phyloP scores from a whole-genome alignment of 331 rosid species.

The Erythrophleum ivorense region DNA sequence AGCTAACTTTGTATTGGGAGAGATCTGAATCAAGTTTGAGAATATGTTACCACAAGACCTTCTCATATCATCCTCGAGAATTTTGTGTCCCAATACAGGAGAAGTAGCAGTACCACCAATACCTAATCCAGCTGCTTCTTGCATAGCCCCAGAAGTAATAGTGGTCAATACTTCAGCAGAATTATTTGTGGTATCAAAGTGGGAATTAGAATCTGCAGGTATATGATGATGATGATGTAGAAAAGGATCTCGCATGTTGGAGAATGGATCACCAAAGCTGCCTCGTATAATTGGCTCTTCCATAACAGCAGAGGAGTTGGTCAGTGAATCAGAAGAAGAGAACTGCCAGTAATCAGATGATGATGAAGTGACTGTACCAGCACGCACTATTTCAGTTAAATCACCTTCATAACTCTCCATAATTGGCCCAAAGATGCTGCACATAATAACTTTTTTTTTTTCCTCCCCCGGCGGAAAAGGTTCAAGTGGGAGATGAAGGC shows the following conservation, averaged over 20 bases:
- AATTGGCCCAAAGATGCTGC: constrained; percentile 52
- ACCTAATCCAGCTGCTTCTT: constrained; percentile 26
- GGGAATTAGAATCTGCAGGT: constrained; percentile 6
- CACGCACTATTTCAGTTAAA: constrained; percentile 80
- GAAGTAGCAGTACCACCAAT: not conserved
- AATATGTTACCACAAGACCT: constrained; percentile 55
- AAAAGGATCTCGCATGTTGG: constrained; percentile 78
- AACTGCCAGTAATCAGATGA: not conserved
- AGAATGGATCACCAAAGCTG: constrained; percentile 79
- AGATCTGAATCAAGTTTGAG: constrained; percentile 72
- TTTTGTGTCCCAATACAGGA: constrained; percentile 29
- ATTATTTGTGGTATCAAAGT: constrained; percentile 32
- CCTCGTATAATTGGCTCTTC: constrained; percentile 36
- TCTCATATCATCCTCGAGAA: constrained; percentile 40
- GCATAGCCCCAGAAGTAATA: not conserved
- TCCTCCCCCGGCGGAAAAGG: no score
- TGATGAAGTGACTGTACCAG: constrained; percentile 41
- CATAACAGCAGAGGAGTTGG: constrained; percentile 48
- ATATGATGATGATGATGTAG: constrained; percentile 39
- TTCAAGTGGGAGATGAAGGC: not conserved
- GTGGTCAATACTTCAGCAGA: constrained; percentile 21
- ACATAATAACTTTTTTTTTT: constrained; percentile 41
- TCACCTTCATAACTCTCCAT: constrained; percentile 93
- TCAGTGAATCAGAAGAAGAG: constrained; percentile 47
- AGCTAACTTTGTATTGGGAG: constrained; percentile 45